Evolutionary conservation across 495 filamentous ascomycete genomes (phyloP), one percentile per base, ranked within the genome.

Genomic region (Penicillium verhagenii): DNA sequence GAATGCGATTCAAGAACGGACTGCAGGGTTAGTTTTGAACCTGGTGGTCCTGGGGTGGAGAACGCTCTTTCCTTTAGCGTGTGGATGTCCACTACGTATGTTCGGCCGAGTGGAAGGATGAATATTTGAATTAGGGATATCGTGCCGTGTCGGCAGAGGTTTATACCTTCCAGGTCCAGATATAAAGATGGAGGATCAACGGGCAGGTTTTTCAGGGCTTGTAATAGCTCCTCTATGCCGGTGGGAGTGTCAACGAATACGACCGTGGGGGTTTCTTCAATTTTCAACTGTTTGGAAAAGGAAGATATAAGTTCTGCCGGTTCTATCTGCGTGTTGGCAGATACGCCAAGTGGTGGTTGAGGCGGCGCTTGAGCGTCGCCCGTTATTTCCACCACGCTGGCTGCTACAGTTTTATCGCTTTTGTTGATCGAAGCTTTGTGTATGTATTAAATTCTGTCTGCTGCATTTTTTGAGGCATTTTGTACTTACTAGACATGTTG

Each of bases 161-260:
- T 58, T 14, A 74, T 64, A 10, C 83, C 83, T 65, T 84, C 82
- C 10, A 85, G 60, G 55, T 85, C 81, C 28, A 84, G 47, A 65
- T 43, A 43, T 19, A 43, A 16, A 0, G 40, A 43, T 19, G 43
- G 43, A 25, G 43, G 43, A 4, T 46, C 14, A 16, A 9, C 14
- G 1, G 43, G 43, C 10, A 46, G 21, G 16, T 46, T 26, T 13
- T 3, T 6, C n/a, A 46, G 23, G 14, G 21, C n/a, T 5, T 28
- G 4, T 14, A 46, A 8, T 21, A 46, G n/a, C n/a, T 46, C 43
- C 7, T 9, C 7, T 8, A 46, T 29, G 10, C 21, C 23, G 13
- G 25, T 14, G 7, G 23, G 6, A n/a, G 25, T 46, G 23, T 46
- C 43, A 11, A 46, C 24, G 6, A 46, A 5, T 1, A n/a, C 21